These are phyloP conservation scores for Venturia asperata DNA, from an alignment of 2,329 filamentous ascomycete genomes.

Conservation along the genomic window DNA sequence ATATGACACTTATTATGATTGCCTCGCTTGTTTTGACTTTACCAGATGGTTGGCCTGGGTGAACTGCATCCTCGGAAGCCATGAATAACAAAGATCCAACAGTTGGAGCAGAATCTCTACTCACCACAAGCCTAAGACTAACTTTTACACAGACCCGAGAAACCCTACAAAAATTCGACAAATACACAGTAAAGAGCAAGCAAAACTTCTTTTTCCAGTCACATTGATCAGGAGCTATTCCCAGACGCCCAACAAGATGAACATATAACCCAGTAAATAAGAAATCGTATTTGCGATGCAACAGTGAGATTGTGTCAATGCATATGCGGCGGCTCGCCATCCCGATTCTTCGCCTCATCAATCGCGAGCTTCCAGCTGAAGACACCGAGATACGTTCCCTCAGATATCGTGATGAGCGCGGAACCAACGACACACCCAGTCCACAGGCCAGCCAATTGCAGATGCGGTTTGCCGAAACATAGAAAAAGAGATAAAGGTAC, in stretches of 20 bases:
- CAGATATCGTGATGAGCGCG: slow-evolving; percentile 30
- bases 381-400: slow-evolving; percentile 29
- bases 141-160: neutral
- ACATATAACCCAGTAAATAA: neutral
- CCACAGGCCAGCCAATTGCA: slow-evolving; percentile 34
- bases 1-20: too few relatives aligned
- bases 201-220: neutral
- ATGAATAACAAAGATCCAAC: too few relatives aligned
- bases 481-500: slow-evolving; percentile 33
- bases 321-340: slow-evolving; percentile 21
- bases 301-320: neutral
- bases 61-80: too few relatives aligned
- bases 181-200: neutral
- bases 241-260: neutral
- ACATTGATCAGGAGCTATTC: neutral
- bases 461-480: slow-evolving; percentile 30
- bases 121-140: too few relatives aligned
- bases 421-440: slow-evolving; percentile 31
- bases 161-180: neutral
- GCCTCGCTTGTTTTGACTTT: too few relatives aligned
- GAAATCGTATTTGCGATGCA: neutral
- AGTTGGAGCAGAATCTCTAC: too few relatives aligned
- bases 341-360: slow-evolving; percentile 28
- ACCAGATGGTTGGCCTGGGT: too few relatives aligned
- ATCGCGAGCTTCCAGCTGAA: slow-evolving; percentile 30